Evolutionary conservation across 495 filamentous ascomycete genomes (phyloP), one percentile per base, ranked within the genome.

Genomic region (Letharia columbiana): DNA sequence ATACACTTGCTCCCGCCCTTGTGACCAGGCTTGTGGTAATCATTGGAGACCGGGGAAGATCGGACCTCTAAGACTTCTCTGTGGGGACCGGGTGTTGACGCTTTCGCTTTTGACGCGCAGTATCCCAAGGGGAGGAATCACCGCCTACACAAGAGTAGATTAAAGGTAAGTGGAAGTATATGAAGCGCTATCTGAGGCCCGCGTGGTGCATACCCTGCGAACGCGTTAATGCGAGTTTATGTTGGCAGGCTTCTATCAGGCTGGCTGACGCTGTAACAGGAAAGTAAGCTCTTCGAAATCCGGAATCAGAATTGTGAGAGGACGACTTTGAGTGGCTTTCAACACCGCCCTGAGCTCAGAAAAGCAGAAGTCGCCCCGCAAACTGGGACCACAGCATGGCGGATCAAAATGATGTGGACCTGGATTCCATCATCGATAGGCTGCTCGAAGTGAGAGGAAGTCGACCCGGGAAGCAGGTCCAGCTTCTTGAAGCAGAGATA

Each of bases 361-460:
- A 15, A 49, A 35, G 11, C 42, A 49, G 37, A 20, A 18, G 39
- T 28, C 64, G 44, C 42, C 35, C 42, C 56, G 42, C 33, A 60
- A 60, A 20, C 28, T 59, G 68, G 70, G 75, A 74, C 72, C 70
- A 77, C 75, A 77, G 75, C 74, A 98, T 98, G 94, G 92, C 95
- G 80, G 95, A 98, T 80, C 86, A 92, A 78, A 87, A 89, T 76
- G 94, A 98, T 77, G 92, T 98, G 77, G 95, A 98, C 81, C 84
- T 98, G 80, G 95, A 98, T 77, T 97, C 94, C 71, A 96, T 98
- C 83, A 98, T 98, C 78, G 94, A 98, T 77, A 85, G 94, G 79
- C 85, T 98, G 76, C 81, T 98, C 71, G 94, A 98, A 81, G 94
- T 98, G 78, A 87, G 94, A 81, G 94, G 94, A 72, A 98, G 93